Evolutionary conservation across 345 rosid species (phyloP).

Genomic region (Dimocarpus longan): DNA sequence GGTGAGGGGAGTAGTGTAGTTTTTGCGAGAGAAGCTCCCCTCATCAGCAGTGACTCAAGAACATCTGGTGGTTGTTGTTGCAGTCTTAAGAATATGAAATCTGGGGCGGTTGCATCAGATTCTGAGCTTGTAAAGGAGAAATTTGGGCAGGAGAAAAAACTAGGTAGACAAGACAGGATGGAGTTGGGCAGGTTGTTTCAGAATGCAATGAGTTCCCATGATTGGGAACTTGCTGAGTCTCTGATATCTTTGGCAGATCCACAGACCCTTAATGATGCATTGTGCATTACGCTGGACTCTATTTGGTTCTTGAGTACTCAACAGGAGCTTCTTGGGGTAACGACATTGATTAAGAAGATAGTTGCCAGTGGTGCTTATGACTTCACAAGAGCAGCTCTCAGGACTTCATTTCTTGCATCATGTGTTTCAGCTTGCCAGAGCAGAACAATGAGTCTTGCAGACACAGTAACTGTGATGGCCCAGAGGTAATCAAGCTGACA

Average conservation of each 20-base stretch:
- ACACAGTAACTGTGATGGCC: slow-evolving; percentile 91
- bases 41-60: slow-evolving; percentile 45
- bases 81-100: slow-evolving; percentile 53
- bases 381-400: slow-evolving; percentile 92
- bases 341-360: slow-evolving; percentile 68
- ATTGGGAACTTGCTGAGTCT: slow-evolving; percentile 87
- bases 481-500: slow-evolving; percentile 56
- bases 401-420: slow-evolving; percentile 96
- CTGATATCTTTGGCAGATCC: slow-evolving; percentile 72
- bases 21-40: slow-evolving; percentile 67
- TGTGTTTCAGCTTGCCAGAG: slow-evolving; percentile 95
- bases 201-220: slow-evolving; percentile 77
- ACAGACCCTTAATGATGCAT: slow-evolving; percentile 80
- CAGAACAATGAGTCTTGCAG: slow-evolving; percentile 77
- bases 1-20: slow-evolving; percentile 62
- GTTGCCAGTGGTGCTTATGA: slow-evolving; percentile 87
- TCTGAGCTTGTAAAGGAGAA: slow-evolving; percentile 48
- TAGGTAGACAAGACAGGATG: slow-evolving; percentile 71
- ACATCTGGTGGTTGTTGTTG: slow-evolving; percentile 44
- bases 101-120: slow-evolving; percentile 29
- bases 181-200: slow-evolving; percentile 81
- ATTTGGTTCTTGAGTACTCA: slow-evolving; percentile 88
- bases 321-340: slow-evolving; percentile 67
- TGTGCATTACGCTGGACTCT: slow-evolving; percentile 87
- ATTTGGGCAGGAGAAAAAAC: slow-evolving; percentile 57